Evolutionary conservation across 2,329 filamentous ascomycete genomes (phyloP), one percentile per base, ranked within the genome.

Genomic region (Aspergillus sp.): DNA sequence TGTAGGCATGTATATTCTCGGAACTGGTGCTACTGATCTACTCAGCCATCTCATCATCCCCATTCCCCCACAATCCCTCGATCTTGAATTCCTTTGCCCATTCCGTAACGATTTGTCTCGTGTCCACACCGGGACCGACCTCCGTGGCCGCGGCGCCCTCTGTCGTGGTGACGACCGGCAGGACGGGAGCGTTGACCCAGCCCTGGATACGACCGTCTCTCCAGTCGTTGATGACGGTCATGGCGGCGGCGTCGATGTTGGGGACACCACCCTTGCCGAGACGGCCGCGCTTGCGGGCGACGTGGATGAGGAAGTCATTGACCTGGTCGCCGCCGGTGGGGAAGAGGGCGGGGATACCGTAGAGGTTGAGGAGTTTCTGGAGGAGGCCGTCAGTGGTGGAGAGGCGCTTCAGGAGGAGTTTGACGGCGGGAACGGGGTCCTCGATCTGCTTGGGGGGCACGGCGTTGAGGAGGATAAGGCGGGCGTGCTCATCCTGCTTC

Each of bases 21-120:
- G 14, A 16, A 36, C 12, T 12, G 12, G 14, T 9, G 26, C 26
- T 10, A 36, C 14, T 7, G 2, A 42, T 42, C 64, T 75, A 77
- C 67, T 77, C 74, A 57, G 71, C 75, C 74, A 78, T 75, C 65
- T 74, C 75, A 50, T 75, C 76, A 45, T 74, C 75, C 49, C 80
- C 87, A 72, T 92, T 88, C 11, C 91, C 92, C 90, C 91, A 98
- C 14, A 99, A 79, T 2, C 92, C 95, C 63, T 97, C 95, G 9
- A 99, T 83, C 80, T 94, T 93, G 78, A 99, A 98, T 77, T 98
- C 94, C 69, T 91, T 87, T 7, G 93, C 91, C 92, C 94, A 96
- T 74, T 96, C 89, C 11, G 89, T 90, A 57, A 98, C 92, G 74
- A 98, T 91, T 77, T 92, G 80, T 81, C 96, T 92, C 75, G 83